These are phyloP conservation scores for Venturia pyrina DNA, from an alignment of 2,329 filamentous ascomycete genomes.

Conservation along the genomic window DNA sequence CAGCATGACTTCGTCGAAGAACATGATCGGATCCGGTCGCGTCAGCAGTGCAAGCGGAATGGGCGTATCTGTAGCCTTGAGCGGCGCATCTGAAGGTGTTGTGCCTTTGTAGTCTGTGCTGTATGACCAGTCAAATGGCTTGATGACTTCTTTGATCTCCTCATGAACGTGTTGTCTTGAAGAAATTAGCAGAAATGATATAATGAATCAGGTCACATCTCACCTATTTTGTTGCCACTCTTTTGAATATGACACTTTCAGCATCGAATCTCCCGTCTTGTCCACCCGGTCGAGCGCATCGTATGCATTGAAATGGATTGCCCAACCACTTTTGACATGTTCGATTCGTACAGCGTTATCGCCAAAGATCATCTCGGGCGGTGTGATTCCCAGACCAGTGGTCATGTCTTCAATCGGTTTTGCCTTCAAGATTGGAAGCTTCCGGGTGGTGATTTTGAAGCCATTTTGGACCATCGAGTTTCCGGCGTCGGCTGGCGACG, in stretches of 20 bases:
- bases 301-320: constrained; percentile 69
- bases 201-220: constrained; percentile 19
- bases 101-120: constrained; percentile 79
- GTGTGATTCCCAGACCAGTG: constrained; percentile 66
- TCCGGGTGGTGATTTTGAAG: constrained; percentile 72
- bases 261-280: constrained; percentile 84
- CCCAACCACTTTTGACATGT: constrained; percentile 68
- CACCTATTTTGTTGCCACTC: constrained; percentile 70
- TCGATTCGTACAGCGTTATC: constrained; percentile 76
- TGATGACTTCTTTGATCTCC: constrained; percentile 86
- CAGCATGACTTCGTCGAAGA: constrained; percentile 91
- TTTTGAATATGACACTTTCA: constrained; percentile 85
- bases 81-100: constrained; percentile 21
- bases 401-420: constrained; percentile 82
- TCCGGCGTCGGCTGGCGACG: constrained; percentile 17
- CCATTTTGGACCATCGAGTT: constrained; percentile 31
- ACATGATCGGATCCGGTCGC: constrained; percentile 84
- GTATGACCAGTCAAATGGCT: constrained; percentile 98
- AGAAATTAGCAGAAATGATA: neutral
- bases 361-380: constrained; percentile 98
- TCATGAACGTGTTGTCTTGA: constrained; percentile 65
- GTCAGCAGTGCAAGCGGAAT: constrained; percentile 84
- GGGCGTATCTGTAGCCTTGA: constrained; percentile 37
- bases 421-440: constrained; percentile 89
- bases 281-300: constrained; percentile 86